Conservation (phyloP, 2,329 filamentous ascomycete genomes). For the Laburnicola sp. region DNA sequence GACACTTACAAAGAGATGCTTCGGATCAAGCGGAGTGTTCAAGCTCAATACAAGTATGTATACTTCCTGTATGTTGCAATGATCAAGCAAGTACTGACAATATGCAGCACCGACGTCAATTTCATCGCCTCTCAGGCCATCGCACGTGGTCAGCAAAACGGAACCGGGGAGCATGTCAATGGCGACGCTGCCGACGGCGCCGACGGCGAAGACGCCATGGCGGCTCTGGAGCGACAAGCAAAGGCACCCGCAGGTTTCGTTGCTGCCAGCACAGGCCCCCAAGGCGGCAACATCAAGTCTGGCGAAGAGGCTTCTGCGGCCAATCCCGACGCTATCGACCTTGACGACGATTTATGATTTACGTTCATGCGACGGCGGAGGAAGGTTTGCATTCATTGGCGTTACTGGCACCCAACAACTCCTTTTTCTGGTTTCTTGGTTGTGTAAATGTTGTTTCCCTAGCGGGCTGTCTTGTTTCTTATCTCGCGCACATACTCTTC, state of each 20-base stretch:
- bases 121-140: constrained; percentile 97
- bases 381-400: constrained; percentile 26
- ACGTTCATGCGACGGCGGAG: constrained; percentile 15
- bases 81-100: constrained; percentile 39
- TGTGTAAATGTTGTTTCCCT: constrained; percentile 14
- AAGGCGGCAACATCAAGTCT: constrained; percentile 60
- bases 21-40: constrained; percentile 93
- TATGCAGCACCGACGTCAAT: constrained; percentile 80
- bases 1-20: constrained; percentile 99
- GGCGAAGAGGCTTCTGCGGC: constrained; percentile 54
- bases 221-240: constrained; percentile 83
- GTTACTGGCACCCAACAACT: constrained; percentile 14
- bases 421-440: constrained; percentile 10
- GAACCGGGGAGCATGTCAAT: constrained; percentile 49
- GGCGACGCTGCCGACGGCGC: constrained; percentile 55
- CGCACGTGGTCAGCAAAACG: constrained; percentile 71
- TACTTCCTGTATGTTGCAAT: not conserved
- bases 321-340: constrained; percentile 85
- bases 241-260: constrained; percentile 89
- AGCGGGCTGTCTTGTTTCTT: constrained; percentile 14
- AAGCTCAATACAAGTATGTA: constrained; percentile 88
- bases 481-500: constrained; percentile 3
- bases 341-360: constrained; percentile 60
- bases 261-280: constrained; percentile 74
- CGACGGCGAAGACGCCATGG: constrained; percentile 78